A percentile compares a stretch with the other conserved stretches of the same genome.
Conservation (phyloP, 768 basidiomycete species). For the Agrocybe pediades region DNA sequence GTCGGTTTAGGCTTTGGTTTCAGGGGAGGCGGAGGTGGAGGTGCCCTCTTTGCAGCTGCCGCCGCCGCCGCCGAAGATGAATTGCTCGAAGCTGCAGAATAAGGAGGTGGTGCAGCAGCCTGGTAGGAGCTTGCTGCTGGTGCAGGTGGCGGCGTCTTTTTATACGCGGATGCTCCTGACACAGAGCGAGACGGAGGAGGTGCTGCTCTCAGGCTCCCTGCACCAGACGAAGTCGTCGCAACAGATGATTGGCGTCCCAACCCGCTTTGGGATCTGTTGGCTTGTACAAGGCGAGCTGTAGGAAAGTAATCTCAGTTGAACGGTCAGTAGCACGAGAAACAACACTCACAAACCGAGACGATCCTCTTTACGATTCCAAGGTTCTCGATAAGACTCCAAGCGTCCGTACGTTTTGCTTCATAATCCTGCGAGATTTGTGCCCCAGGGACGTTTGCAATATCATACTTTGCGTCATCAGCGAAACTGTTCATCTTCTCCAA, state of each 20-base stretch:
- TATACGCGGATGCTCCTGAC: slow-evolving; percentile 36
- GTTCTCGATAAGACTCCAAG: slow-evolving; percentile 75
- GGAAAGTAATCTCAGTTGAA: background rate
- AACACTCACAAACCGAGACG: slow-evolving; percentile 75
- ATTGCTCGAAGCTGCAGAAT: slow-evolving; percentile 23
- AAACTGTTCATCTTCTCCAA: slow-evolving; percentile 93
- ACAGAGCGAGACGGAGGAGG: slow-evolving; percentile 40
- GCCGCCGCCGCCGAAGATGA: slow-evolving; percentile 27
- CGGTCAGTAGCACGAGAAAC: background rate
- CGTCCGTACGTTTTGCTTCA: slow-evolving; percentile 81
- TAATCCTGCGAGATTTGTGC: slow-evolving; percentile 78
- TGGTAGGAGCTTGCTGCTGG: slow-evolving; percentile 43
- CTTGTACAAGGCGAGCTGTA: slow-evolving; percentile 70
- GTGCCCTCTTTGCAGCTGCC: slow-evolving; percentile 67
- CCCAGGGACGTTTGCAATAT: slow-evolving; percentile 62
- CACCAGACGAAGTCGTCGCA: slow-evolving; percentile 35
- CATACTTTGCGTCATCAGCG: slow-evolving; percentile 76
- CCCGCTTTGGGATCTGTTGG: slow-evolving; percentile 33
- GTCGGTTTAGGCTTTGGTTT: slow-evolving; percentile 84
- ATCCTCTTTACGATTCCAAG: slow-evolving; percentile 83
- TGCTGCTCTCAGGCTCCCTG: slow-evolving; percentile 33
- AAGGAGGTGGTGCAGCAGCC: slow-evolving; percentile 36
- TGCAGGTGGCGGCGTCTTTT: slow-evolving; percentile 56
- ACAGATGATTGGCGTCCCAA: slow-evolving; percentile 34
- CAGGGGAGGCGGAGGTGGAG: slow-evolving; percentile 90